phyloP scores from a whole-genome alignment of 177 flowering plant genomes.

The Vitis hybrid region DNA sequence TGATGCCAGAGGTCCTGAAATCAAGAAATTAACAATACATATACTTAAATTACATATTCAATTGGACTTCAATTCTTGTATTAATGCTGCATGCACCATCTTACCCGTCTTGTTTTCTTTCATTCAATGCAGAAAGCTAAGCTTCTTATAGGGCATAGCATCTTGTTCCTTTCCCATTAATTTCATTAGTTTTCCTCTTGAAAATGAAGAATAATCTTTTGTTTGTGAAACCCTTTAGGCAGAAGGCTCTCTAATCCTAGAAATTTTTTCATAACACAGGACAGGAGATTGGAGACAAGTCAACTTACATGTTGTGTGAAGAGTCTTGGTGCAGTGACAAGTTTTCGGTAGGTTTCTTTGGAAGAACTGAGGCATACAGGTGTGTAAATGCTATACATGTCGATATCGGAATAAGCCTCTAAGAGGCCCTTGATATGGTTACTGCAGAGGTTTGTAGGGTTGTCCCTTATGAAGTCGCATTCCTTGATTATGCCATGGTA shows the following conservation, averaged over 20 bases:
- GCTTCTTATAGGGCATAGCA: no score
- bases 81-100: no score
- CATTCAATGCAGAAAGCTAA: no score
- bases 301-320: constrained; percentile 36
- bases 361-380: constrained; percentile 37
- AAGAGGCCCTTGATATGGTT: constrained; percentile 19
- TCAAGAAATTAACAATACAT: not conserved
- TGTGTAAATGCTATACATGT: constrained; percentile 59
- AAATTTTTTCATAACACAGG: not conserved
- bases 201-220: no score
- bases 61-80: not conserved
- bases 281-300: not conserved
- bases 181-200: not conserved
- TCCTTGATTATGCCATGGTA: constrained; percentile 32
- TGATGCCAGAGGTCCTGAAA: constrained; percentile 47
- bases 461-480: constrained; percentile 31
- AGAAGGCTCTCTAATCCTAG: not conserved
- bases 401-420: constrained; percentile 40
- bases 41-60: not conserved
- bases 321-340: constrained; percentile 27
- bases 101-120: no score
- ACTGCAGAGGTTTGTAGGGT: constrained; percentile 19
- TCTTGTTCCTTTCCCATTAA: no score
- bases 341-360: constrained; percentile 7
- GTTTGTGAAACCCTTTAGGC: no score